phyloP scores from a whole-genome alignment of 192 early-diverging fungal genomes.

The Neocallimastix lanati region DNA sequence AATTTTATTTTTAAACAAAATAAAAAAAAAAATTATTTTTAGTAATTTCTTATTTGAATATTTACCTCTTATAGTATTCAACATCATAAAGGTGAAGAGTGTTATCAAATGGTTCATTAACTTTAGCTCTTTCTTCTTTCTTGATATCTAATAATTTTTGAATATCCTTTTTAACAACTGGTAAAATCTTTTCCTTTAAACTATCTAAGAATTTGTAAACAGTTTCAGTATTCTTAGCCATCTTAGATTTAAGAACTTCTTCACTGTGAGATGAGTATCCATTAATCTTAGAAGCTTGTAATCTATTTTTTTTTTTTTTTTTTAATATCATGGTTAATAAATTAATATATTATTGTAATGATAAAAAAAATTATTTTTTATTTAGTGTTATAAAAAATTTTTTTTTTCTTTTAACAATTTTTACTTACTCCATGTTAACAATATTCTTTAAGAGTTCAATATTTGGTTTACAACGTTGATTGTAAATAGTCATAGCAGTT shows the following conservation, averaged over 20 bases:
- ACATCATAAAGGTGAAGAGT: constrained; percentile 48
- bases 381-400: too few species aligned
- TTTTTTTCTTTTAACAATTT: too few species aligned
- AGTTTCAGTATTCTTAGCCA: constrained; percentile 53
- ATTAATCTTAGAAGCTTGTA: constrained; percentile 29
- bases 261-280: constrained; percentile 55
- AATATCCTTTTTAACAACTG: constrained; percentile 38
- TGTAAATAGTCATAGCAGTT: constrained; percentile 21
- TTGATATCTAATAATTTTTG: constrained; percentile 41
- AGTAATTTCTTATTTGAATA: too few species aligned
- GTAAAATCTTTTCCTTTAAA: constrained; percentile 29
- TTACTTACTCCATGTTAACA: too few species aligned
- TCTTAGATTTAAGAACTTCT: constrained; percentile 53
- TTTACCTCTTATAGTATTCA: too few species aligned
- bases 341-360: too few species aligned
- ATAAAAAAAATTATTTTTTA: too few species aligned
- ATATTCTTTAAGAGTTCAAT: too few species aligned
- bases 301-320: constrained; percentile 2
- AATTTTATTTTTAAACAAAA: too few species aligned
- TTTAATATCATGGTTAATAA: too few species aligned
- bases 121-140: constrained; percentile 22
- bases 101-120: constrained; percentile 31
- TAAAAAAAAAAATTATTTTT: too few species aligned
- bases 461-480: constrained; percentile 37
- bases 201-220: constrained; percentile 50